Percentiles rank a stretch among this genome's conserved stretches.
Evolutionary conservation across 202 grass and related monocot species (phyloP).

Genomic region (Zoysia matrella): DNA sequence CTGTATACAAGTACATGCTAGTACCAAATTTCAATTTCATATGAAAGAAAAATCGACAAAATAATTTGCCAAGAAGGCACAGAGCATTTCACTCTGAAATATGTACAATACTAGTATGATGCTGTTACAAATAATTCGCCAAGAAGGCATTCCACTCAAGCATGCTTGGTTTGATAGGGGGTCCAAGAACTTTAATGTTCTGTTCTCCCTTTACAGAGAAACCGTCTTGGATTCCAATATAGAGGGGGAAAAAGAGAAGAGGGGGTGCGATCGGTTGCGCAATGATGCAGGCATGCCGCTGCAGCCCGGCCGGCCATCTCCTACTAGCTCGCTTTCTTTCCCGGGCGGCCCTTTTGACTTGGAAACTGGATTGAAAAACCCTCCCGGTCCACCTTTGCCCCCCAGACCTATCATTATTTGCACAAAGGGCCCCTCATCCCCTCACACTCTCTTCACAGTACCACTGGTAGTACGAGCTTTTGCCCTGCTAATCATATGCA

Average conservation of each 20-base stretch:
- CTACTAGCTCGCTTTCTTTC: neutral
- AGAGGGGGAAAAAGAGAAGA: neutral
- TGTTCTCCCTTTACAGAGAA: constrained; percentile 49
- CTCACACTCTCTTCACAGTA: neutral
- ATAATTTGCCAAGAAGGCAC: too few relatives aligned
- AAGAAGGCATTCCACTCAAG: neutral
- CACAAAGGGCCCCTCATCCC: neutral
- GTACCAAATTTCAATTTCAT: too few relatives aligned
- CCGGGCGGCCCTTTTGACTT: constrained; percentile 54
- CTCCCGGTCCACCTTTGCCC: constrained; percentile 20
- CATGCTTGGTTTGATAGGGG: neutral
- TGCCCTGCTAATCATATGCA: constrained; percentile 44
- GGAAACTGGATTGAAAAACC: constrained; percentile 23
- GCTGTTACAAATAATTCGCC: too few relatives aligned
- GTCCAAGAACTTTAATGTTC: constrained; percentile 26
- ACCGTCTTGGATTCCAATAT: constrained; percentile 55
- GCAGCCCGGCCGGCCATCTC: constrained; percentile 23
- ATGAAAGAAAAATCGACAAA: too few relatives aligned
- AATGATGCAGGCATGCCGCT: constrained; percentile 46
- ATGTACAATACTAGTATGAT: too few relatives aligned
- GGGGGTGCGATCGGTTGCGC: neutral
- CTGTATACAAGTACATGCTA: too few relatives aligned
- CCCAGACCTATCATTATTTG: constrained; percentile 39
- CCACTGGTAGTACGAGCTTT: neutral
- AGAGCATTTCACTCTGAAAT: neutral